phyloP scores from a whole-genome alignment of 1,284 basidiomycete species.

The Microbotryum scabiosae region DNA sequence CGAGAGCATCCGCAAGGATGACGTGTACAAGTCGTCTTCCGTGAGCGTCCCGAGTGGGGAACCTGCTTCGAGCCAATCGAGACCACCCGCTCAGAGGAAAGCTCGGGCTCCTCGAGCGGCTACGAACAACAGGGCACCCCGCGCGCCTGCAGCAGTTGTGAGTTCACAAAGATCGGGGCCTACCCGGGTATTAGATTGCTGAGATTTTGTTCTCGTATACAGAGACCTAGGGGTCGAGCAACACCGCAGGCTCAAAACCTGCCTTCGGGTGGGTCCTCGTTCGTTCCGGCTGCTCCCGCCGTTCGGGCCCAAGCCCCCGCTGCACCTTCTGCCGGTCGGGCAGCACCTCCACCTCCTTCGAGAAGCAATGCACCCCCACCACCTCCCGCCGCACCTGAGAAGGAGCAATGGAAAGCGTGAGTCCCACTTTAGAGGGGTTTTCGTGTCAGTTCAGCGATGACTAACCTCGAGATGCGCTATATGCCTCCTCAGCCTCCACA shows the following conservation, averaged over 20 bases:
- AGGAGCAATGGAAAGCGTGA: slow-evolving; percentile 65
- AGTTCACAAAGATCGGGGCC: too few species aligned
- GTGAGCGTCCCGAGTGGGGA: slow-evolving; percentile 86
- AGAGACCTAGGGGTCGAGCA: neutral
- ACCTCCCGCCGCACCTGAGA: slow-evolving; percentile 54
- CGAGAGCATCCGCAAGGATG: slow-evolving; percentile 70
- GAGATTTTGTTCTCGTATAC: too few species aligned
- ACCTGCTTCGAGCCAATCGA: slow-evolving; percentile 66
- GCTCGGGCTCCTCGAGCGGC: slow-evolving; percentile 66
- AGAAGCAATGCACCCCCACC: slow-evolving; percentile 46
- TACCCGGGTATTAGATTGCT: too few species aligned
- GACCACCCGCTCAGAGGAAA: slow-evolving; percentile 66
- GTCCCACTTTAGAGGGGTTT: too few species aligned
- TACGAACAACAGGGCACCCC: slow-evolving; percentile 45
- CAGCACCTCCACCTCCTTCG: slow-evolving; percentile 22
- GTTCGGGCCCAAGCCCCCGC: slow-evolving; percentile 17
- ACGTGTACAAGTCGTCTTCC: slow-evolving; percentile 87
- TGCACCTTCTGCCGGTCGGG: slow-evolving; percentile 11
- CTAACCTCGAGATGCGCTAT: neutral
- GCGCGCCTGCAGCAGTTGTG: neutral
- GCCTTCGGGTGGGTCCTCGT: neutral
- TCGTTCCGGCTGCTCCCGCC: slow-evolving; percentile 6
- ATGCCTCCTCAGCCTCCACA: slow-evolving; percentile 50
- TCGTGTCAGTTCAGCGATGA: too few species aligned
- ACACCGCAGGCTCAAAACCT: neutral